Percentiles rank a stretch among this genome's conserved stretches.
These are phyloP conservation scores for Colletotrichum orbiculare DNA, from an alignment of 2,329 filamentous ascomycete genomes.

Conservation along the genomic window DNA sequence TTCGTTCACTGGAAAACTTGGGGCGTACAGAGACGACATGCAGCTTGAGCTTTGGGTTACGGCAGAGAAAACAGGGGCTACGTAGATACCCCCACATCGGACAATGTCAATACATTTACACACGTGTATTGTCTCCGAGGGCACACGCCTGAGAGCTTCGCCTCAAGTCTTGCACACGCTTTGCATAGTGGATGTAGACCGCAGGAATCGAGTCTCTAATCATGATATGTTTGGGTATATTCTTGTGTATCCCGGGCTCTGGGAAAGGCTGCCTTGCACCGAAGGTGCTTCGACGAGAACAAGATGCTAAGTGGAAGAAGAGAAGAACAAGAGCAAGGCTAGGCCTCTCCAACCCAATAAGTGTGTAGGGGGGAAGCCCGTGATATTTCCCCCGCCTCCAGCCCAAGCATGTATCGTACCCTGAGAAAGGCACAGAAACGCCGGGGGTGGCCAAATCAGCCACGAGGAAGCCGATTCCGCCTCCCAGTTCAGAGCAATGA, in stretches of 20 bases:
- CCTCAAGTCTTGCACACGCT: neutral
- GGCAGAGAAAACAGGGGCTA: slow-evolving; percentile 8
- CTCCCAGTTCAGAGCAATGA: slow-evolving; percentile 5
- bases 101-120: slow-evolving; percentile 23
- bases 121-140: neutral
- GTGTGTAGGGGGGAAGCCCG: neutral
- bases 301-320: too few species aligned
- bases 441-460: slow-evolving; percentile 5
- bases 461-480: slow-evolving; percentile 9
- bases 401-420: too few species aligned
- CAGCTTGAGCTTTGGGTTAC: neutral
- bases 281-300: neutral
- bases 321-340: neutral
- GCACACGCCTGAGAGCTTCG: neutral
- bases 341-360: slow-evolving; percentile 9
- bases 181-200: neutral
- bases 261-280: slow-evolving; percentile 11
- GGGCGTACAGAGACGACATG: slow-evolving; percentile 28
- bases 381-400: too few species aligned
- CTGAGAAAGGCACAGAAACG: slow-evolving; percentile 10
- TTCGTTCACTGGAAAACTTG: slow-evolving; percentile 15
- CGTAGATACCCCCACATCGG: slow-evolving; percentile 28
- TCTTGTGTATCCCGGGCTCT: slow-evolving; percentile 28
- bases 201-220: slow-evolving; percentile 15
- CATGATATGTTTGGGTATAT: slow-evolving; percentile 36